Conservation (phyloP, 306 rosid species). For the Leucaena leucocephala region DNA sequence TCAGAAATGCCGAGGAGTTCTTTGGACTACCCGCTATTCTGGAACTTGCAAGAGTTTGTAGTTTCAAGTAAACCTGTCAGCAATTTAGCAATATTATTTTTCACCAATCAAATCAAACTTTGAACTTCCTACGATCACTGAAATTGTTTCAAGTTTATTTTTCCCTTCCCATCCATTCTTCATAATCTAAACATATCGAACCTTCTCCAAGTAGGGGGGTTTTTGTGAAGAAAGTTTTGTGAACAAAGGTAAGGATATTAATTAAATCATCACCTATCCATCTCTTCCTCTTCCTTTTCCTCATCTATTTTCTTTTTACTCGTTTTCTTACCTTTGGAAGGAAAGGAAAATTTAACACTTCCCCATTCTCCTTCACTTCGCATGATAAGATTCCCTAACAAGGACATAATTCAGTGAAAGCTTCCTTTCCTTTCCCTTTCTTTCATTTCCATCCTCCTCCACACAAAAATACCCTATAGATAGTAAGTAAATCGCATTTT, state of each 20-base stretch:
- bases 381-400: too few species aligned
- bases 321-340: too few species aligned
- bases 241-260: too few species aligned
- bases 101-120: constrained; percentile 19
- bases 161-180: background rate
- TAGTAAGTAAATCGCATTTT: background rate
- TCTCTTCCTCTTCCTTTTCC: too few species aligned
- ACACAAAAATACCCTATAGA: too few species aligned
- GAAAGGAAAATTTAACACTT: too few species aligned
- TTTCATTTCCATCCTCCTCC: too few species aligned
- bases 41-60: constrained; percentile 75
- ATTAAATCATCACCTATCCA: too few species aligned
- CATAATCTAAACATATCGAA: background rate
- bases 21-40: constrained; percentile 75
- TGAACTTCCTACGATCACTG: background rate
- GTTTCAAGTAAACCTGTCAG: constrained; percentile 77
- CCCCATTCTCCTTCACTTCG: too few species aligned
- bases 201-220: background rate
- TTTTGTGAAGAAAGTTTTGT: background rate
- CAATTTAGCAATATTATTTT: background rate
- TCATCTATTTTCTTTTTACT: too few species aligned
- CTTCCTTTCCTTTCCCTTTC: too few species aligned
- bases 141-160: constrained; percentile 7
- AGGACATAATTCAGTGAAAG: too few species aligned
- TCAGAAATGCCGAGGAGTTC: constrained; percentile 88